These are phyloP conservation scores for Sugiyamaella lignohabitans DNA, from an alignment of 805 yeast species.

Conservation along the genomic window DNA sequence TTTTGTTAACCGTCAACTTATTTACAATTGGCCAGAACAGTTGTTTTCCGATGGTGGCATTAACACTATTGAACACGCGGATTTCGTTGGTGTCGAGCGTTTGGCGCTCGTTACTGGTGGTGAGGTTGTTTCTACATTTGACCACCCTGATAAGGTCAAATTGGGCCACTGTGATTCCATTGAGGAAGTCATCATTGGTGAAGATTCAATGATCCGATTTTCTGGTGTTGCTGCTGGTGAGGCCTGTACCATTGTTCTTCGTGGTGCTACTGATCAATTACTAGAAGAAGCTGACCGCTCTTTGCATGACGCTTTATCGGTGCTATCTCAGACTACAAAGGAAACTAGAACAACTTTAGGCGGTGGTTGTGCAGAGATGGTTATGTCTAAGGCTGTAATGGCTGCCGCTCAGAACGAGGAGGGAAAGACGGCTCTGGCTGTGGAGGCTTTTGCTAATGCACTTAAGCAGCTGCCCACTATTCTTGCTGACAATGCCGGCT, in stretches of 20 bases:
- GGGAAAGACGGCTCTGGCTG: constrained; percentile 90
- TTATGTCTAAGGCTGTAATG: constrained; percentile 96
- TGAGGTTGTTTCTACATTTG: constrained; percentile 95
- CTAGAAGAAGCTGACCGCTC: constrained; percentile 97
- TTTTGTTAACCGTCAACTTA: constrained; percentile 92
- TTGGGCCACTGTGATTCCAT: constrained; percentile 83
- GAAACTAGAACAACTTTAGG: constrained; percentile 90
- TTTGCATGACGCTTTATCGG: constrained; percentile 92
- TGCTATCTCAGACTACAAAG: constrained; percentile 86
- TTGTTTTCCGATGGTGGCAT: constrained; percentile 80
- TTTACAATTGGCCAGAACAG: constrained; percentile 97
- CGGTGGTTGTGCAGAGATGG: constrained; percentile 93
- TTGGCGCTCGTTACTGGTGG: constrained; percentile 96
- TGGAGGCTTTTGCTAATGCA: constrained; percentile 91
- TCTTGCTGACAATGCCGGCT: constrained; percentile 95
- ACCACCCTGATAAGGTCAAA: constrained; percentile 77
- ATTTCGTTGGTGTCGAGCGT: constrained; percentile 95
- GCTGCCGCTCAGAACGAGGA: constrained; percentile 84
- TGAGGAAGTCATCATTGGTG: constrained; percentile 92
- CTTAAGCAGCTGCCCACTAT: constrained; percentile 92
- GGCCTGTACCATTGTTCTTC: constrained; percentile 90
- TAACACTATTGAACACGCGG: constrained; percentile 95
- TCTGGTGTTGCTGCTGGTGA: constrained; percentile 94
- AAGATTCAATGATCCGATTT: constrained; percentile 81
- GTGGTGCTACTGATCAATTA: constrained; percentile 97